Base-by-base conservation (phyloP, 371 early-diverging fungal genomes). In the Mortierella sp. region DNA sequence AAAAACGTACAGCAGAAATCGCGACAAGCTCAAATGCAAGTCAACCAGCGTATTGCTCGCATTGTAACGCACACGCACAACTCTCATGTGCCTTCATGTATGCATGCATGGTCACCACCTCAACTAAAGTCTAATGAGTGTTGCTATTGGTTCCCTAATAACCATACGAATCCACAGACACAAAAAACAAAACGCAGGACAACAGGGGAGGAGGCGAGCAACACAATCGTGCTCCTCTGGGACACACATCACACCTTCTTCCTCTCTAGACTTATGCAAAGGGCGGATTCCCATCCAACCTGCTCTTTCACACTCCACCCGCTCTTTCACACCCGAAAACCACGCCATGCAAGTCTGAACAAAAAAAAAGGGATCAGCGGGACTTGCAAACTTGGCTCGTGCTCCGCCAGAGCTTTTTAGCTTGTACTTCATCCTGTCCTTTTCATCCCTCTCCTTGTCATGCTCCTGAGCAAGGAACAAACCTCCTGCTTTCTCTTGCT, bases 361-460 rank as follows among this genome's bases (percentile, higher is more conserved):
- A 45, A 70, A 71, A 28, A 71, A 71, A 74, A 16, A 13, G 24
- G 45, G 73, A 54, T 45, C 58, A 57, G 68, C 68, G 68, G 68
- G 42, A 65, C 68, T 54, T n/a, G 38, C 68, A 70, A 34, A 70
- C 74, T 54, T 80, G 80, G 80, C 80, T 80, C 76, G 80, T 80
- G 80, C 80, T 76, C 73, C 73, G 38, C 52, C 63, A 65, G 42
- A 65, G 68, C 38, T 21, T 42, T 68, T 50, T 31, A 13, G 52
- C 45, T 48, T 75, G 63, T 50, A 31, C 74, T 55, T 52, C 70
- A 73, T 70, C 31, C 73, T 50, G 16, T 63, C 52, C 54, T 26
- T 16, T 26, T 16, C 14, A n/a, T 48, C 26, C 63, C 45, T 57
- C 72, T 54, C 50, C 38, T 63, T 63, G 63, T 58, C 48, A 60